These are phyloP conservation scores for Acarospora socialis DNA, from an alignment of 2,329 filamentous ascomycete species.

Conservation along the genomic window DNA sequence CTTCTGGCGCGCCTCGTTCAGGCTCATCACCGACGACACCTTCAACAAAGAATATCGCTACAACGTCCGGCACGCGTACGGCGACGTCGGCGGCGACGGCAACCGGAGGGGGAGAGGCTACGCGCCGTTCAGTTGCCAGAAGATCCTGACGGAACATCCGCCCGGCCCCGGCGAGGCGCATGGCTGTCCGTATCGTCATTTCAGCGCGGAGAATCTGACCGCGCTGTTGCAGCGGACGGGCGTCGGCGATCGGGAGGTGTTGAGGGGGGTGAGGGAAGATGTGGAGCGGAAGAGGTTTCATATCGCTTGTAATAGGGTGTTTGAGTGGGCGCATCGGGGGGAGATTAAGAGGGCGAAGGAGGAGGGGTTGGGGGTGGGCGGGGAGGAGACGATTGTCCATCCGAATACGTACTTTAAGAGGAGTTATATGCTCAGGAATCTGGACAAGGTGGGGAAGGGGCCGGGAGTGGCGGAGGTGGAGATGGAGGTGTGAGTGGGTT, in stretches of 20 bases:
- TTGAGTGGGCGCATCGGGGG: slow-evolving; percentile 69
- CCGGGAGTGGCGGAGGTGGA: too few relatives aligned
- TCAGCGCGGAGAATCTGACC: slow-evolving; percentile 73
- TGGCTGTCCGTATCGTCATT: slow-evolving; percentile 94
- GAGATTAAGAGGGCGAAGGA: slow-evolving; percentile 68
- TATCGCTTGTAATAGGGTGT: slow-evolving; percentile 92
- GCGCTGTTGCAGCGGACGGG: slow-evolving; percentile 63
- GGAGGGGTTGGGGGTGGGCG: slow-evolving; percentile 51
- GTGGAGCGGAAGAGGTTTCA: slow-evolving; percentile 81
- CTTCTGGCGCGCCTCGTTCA: slow-evolving; percentile 84
- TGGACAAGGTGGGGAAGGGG: slow-evolving; percentile 40
- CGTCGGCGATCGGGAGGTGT: slow-evolving; percentile 59
- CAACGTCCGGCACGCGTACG: slow-evolving; percentile 89
- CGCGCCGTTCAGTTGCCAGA: slow-evolving; percentile 85
- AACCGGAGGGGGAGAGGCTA: slow-evolving; percentile 81
- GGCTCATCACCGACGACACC: slow-evolving; percentile 75
- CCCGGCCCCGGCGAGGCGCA: slow-evolving; percentile 80
- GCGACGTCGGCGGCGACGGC: slow-evolving; percentile 83
- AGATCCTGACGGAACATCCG: slow-evolving; percentile 78
- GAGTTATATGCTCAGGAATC: slow-evolving; percentile 75
- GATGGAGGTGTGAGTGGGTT: too few relatives aligned
- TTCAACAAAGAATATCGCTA: slow-evolving; percentile 98
- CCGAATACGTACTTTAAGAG: slow-evolving; percentile 97
- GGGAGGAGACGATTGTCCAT: slow-evolving; percentile 90
- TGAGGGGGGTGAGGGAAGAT: slow-evolving; percentile 75